These are phyloP conservation scores for Starmerella potacharoeniae DNA, from an alignment of 805 yeast genomes.

Conservation along the genomic window DNA sequence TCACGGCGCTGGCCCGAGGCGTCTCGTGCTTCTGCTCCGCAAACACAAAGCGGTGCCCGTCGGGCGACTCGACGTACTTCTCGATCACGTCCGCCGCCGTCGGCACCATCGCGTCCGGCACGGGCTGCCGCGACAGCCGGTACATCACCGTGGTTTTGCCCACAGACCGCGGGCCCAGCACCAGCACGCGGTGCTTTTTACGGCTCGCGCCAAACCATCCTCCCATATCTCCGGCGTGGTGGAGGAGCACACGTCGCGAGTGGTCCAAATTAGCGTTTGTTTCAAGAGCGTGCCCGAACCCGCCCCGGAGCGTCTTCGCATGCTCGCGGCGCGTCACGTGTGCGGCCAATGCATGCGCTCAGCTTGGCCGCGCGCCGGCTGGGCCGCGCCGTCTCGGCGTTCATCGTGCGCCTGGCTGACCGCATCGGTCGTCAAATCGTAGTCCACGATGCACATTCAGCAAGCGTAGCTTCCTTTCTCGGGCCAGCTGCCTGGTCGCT, in stretches of 20 bases:
- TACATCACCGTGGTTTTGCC: slow-evolving; percentile 19
- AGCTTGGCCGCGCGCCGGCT: too few relatives aligned
- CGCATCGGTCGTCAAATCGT: too few relatives aligned
- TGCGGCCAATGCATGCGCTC: too few relatives aligned
- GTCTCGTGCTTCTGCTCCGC: slow-evolving; percentile 15
- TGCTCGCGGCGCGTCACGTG: not conserved
- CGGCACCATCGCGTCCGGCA: slow-evolving; percentile 17
- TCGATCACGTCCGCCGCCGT: slow-evolving; percentile 16
- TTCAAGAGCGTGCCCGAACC: not conserved
- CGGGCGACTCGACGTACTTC: slow-evolving; percentile 6
- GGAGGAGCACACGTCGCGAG: not conserved
- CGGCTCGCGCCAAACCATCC: slow-evolving; percentile 9
- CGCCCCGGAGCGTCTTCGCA: not conserved
- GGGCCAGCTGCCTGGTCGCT: too few relatives aligned
- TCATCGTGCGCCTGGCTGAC: too few relatives aligned
- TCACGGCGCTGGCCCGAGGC: slow-evolving; percentile 12
- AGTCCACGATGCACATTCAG: too few relatives aligned
- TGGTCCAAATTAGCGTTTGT: not conserved
- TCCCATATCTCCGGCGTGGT: slow-evolving; percentile 3
- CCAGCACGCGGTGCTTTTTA: slow-evolving; percentile 7
- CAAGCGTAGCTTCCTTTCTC: too few relatives aligned
- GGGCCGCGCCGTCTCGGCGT: too few relatives aligned
- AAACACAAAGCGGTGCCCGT: slow-evolving; percentile 9
- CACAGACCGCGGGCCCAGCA: slow-evolving; percentile 10
- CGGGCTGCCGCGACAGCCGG: slow-evolving; percentile 15